These are phyloP conservation scores for Megacollybia marginata DNA, from an alignment of 768 basidiomycete species.

Conservation along the genomic window DNA sequence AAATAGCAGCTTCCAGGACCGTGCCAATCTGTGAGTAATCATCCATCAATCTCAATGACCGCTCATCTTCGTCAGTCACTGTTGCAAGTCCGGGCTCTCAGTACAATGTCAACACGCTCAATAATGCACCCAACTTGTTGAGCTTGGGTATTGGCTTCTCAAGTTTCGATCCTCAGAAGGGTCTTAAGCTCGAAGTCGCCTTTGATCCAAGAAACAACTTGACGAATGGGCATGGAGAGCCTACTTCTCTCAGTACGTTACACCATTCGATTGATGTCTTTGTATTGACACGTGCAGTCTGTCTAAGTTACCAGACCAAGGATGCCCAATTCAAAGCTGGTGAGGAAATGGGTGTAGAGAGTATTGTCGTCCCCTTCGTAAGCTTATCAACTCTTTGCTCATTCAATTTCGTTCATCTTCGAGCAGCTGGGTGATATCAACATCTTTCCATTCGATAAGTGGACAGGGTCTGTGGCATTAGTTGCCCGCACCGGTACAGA, in stretches of 20 bases:
- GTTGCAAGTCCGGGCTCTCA: too few species aligned
- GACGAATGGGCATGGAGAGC: neutral
- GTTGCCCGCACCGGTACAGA: neutral
- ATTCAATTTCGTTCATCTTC: too few species aligned
- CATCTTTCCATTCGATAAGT: neutral
- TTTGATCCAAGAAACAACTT: neutral
- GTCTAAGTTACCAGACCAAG: neutral
- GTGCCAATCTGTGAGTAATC: too few species aligned
- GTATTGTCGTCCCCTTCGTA: too few species aligned
- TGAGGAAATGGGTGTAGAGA: neutral
- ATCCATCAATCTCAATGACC: too few species aligned
- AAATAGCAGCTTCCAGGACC: too few species aligned
- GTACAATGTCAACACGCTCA: neutral
- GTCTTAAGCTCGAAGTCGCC: neutral
- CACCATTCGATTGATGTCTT: neutral
- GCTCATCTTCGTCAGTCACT: too few species aligned
- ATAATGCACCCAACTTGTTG: neutral
- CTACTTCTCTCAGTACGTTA: neutral
- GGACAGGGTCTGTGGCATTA: neutral
- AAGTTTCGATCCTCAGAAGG: neutral
- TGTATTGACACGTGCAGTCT: neutral
- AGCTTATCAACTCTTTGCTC: too few species aligned
- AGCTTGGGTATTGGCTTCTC: neutral
- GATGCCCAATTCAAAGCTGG: neutral
- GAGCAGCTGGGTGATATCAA: neutral